Conservation (phyloP, 2,329 filamentous ascomycete species). For the Fusarium pseudoanthophilum region DNA sequence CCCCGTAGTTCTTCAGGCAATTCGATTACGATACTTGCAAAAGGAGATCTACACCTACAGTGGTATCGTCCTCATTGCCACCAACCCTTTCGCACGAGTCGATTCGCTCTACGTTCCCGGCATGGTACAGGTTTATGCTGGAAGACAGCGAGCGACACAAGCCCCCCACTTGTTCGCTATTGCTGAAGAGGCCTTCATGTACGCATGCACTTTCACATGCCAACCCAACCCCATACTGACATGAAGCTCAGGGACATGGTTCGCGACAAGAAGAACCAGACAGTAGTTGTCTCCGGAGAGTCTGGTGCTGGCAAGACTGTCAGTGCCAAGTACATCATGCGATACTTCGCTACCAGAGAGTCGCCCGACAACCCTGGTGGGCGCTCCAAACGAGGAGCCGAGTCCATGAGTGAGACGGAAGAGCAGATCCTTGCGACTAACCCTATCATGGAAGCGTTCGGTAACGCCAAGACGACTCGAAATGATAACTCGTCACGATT, state of each 20-base stretch:
- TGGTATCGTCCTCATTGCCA: conserved; percentile 97
- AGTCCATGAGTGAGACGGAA: conserved; percentile 95
- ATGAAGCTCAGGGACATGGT: conserved; percentile 83
- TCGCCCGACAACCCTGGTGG: conserved; percentile 87
- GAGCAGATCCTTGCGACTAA: conserved; percentile 98
- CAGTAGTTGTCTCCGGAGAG: conserved; percentile 98
- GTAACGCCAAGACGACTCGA: conserved; percentile 98
- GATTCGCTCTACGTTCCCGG: conserved; percentile 98
- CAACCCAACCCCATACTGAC: conserved; percentile 49
- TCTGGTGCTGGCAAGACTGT: conserved; percentile 99
- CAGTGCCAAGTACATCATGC: conserved; percentile 99
- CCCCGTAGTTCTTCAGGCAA: conserved; percentile 87
- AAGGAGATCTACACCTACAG: conserved; percentile 99
- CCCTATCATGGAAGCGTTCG: conserved; percentile 99
- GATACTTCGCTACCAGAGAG: conserved; percentile 98
- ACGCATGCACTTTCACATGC: conserved; percentile 39
- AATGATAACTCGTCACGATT: conserved; percentile 99
- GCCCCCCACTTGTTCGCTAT: conserved; percentile 98
- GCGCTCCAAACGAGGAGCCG: conserved; percentile 78
- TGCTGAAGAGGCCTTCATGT: conserved; percentile 98
- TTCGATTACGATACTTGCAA: conserved; percentile 94
- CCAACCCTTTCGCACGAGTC: conserved; percentile 96
- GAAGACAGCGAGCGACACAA: conserved; percentile 95
- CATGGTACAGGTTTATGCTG: conserved; percentile 99
- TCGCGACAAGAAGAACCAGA: conserved; percentile 95